Base-by-base conservation (phyloP, 495 filamentous ascomycete genomes). In the Lasiosphaeria hispida region DNA sequence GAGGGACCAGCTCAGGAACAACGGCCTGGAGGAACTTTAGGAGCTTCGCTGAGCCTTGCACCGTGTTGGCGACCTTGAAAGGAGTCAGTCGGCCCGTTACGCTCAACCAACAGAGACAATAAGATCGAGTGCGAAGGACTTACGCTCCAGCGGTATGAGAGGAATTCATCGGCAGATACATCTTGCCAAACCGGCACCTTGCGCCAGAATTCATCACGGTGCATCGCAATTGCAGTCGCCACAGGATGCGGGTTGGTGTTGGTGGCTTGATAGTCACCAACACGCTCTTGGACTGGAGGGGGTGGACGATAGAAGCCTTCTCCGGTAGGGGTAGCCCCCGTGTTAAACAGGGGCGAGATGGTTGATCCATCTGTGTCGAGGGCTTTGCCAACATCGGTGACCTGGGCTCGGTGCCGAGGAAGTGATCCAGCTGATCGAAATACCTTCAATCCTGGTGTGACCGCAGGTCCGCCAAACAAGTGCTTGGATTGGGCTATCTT, bases 71-170 rank as follows among this genome's bases (percentile, higher is more conserved):
- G 17, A 63, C 59, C 72, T 73, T 48, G 7, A 15, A 47, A 7
- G 7, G 2, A 7, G 44, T n/a, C 19, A 10, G 4, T 30, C 23
- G 23, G 23, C 23, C 23, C 23, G 53, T 55, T 55, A 48, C 53
- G 47, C 41, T 10, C 14, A 15, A 42, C n/a, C 41, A 19, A 43
- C 13, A 39, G 35, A 57, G 37, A 48, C 18, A 48, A 23, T 4
- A 30, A 38, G 38, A 18, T 41, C 13, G 47, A 23, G 19, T 37
- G 33, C 37, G 9, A 47, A 36, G 36, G 17, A 69, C 76, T 66
- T 71, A 81, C 78, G 47, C 73, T 69, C 77, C 77, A 81, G 9
- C 67, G 59, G 58, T 79, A 75, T n/a, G 66, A 69, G 42, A 77
- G 59, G 48, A 80, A 82, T 7, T 80, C 65, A 6, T 69, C 58